Percentiles rank a stretch among this genome's conserved stretches.
phyloP scores from a whole-genome alignment of 2,329 filamentous ascomycete species.

The Hortaea sp. region DNA sequence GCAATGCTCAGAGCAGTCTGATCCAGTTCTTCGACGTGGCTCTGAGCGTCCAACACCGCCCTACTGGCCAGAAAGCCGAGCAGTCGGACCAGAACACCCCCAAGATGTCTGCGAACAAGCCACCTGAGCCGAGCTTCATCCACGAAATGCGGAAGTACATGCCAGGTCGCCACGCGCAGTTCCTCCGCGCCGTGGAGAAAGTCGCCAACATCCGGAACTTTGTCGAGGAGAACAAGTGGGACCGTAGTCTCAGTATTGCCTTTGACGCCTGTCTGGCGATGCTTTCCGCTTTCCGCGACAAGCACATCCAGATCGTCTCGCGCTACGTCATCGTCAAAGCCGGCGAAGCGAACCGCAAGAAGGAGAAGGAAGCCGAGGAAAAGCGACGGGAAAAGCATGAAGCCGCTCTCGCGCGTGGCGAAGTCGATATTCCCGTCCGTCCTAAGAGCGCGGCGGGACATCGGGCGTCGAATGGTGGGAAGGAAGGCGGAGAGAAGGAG shows the following conservation, averaged over 20 bases:
- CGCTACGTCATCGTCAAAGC: slow-evolving; percentile 91
- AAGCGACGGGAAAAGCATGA: slow-evolving; percentile 32
- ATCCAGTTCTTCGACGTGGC: slow-evolving; percentile 97
- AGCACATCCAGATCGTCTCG: slow-evolving; percentile 91
- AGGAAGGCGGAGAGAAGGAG: slow-evolving; percentile 31
- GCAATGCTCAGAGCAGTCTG: slow-evolving; percentile 91
- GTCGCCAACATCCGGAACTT: slow-evolving; percentile 84
- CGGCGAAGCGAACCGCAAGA: slow-evolving; percentile 48
- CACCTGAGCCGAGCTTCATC: slow-evolving; percentile 65
- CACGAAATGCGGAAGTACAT: slow-evolving; percentile 96
- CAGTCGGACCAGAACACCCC: slow-evolving; percentile 30
- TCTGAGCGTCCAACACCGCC: slow-evolving; percentile 79
- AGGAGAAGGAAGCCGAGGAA: slow-evolving; percentile 31
- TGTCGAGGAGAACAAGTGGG: slow-evolving; percentile 52
- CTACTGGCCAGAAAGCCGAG: slow-evolving; percentile 61
- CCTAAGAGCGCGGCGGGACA: slow-evolving; percentile 15
- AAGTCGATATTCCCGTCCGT: slow-evolving; percentile 4
- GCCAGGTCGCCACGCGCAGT: slow-evolving; percentile 84
- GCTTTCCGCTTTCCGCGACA: slow-evolving; percentile 71
- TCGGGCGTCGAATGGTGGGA: slow-evolving; percentile 5
- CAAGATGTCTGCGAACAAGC: slow-evolving; percentile 24
- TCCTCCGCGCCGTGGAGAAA: slow-evolving; percentile 66
- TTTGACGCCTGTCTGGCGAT: slow-evolving; percentile 86
- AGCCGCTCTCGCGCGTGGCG: slow-evolving; percentile 29
- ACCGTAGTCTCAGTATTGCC: slow-evolving; percentile 62